A percentile compares a stretch with the other conserved stretches of the same genome.
phyloP scores from a whole-genome alignment of 345 rosid species.

The sweet orange (Citrus sinensis) region DNA sequence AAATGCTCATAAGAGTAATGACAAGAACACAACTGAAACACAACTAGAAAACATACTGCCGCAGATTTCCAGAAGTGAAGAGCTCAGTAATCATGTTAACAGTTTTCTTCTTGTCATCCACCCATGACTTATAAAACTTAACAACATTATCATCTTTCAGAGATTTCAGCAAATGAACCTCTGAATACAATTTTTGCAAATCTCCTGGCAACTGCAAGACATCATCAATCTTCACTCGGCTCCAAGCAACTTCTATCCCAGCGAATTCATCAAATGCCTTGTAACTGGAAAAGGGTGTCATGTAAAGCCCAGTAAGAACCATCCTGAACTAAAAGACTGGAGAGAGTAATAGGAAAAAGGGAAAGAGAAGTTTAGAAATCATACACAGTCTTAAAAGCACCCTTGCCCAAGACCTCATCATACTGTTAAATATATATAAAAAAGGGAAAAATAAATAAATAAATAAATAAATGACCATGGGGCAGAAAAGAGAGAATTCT shows the following conservation, averaged over 20 bases:
- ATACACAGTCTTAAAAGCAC: slow-evolving; percentile 96
- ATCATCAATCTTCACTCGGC: slow-evolving; percentile 62
- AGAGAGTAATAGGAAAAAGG: not conserved
- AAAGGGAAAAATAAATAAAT: not conserved
- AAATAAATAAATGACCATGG: not conserved
- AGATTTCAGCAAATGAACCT: slow-evolving; percentile 71
- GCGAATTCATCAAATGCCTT: slow-evolving; percentile 77
- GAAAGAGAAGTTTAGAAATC: slow-evolving; percentile 20
- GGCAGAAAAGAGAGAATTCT: not conserved
- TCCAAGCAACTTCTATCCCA: slow-evolving; percentile 97
- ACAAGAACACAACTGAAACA: not conserved
- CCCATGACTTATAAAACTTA: slow-evolving; percentile 65
- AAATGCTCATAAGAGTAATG: not conserved
- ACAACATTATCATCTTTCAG: slow-evolving; percentile 71
- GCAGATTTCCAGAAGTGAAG: slow-evolving; percentile 76
- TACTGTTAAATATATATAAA: slow-evolving; percentile 37
- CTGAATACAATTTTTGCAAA: slow-evolving; percentile 70
- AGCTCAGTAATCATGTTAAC: slow-evolving; percentile 85
- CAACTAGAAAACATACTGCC: slow-evolving; percentile 45
- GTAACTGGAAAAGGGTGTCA: slow-evolving; percentile 40
- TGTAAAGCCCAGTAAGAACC: not conserved
- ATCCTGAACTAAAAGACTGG: not conserved
- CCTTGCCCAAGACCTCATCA: slow-evolving; percentile 77
- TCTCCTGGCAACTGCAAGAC: slow-evolving; percentile 66
- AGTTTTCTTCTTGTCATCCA: slow-evolving; percentile 68